A percentile compares a stretch with the other conserved stretches of the same genome.
These are phyloP conservation scores for Verticillium tricorpus DNA, from an alignment of 2,329 filamentous ascomycete species.

Conservation along the genomic window DNA sequence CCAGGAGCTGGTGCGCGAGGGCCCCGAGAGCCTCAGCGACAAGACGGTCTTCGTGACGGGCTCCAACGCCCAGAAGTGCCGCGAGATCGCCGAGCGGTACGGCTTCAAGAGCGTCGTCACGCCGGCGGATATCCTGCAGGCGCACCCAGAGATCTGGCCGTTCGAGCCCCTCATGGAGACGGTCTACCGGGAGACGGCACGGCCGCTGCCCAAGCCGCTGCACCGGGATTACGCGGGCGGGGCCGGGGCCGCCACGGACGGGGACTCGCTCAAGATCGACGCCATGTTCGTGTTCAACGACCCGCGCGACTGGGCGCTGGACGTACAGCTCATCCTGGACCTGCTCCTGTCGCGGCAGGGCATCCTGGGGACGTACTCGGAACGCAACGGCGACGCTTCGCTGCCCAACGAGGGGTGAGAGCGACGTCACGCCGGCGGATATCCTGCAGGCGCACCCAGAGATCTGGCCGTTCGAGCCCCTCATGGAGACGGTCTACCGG, in stretches of 20 bases:
- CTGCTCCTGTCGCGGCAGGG: conserved; percentile 75
- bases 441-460: conserved; percentile 69
- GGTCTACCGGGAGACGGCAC: conserved; percentile 55
- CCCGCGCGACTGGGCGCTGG: conserved; percentile 91
- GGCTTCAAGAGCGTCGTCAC: conserved; percentile 81
- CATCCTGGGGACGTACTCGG: conserved; percentile 73
- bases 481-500: conserved; percentile 58
- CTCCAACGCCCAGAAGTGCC: conserved; percentile 61
- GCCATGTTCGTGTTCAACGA: conserved; percentile 94
- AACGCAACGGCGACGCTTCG: conserved; percentile 61
- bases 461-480: conserved; percentile 78
- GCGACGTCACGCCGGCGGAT: conserved; percentile 81
- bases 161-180: conserved; percentile 65
- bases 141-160: conserved; percentile 74
- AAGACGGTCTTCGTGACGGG: conserved; percentile 74
- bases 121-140: conserved; percentile 75
- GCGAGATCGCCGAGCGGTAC: conserved; percentile 68
- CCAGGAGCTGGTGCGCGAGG: conserved; percentile 58
- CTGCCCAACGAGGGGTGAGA: too few relatives aligned
- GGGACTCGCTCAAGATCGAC: conserved; percentile 66
- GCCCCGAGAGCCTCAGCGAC: conserved; percentile 47
- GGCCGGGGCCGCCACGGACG: conserved; percentile 30
- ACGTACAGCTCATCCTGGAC: conserved; percentile 80
- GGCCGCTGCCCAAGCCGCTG: conserved; percentile 51
- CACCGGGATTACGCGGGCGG: conserved; percentile 13